These are phyloP conservation scores for Arachis stenosperma DNA, from an alignment of 306 rosid species.

Conservation along the genomic window DNA sequence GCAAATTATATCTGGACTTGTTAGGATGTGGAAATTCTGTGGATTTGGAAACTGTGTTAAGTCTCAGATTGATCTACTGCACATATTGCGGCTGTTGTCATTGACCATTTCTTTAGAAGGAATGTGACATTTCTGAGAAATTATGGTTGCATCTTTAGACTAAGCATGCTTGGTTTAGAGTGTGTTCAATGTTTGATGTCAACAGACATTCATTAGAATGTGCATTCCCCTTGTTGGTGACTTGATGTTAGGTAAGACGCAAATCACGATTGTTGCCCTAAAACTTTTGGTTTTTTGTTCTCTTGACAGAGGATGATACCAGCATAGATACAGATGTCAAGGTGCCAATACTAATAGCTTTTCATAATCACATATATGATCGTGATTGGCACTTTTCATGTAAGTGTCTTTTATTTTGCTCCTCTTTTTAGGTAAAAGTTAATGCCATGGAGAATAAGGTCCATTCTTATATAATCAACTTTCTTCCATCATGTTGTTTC, in stretches of 20 bases:
- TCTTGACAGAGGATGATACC: conserved; percentile 93
- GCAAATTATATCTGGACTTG: neutral
- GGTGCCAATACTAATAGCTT: conserved; percentile 82
- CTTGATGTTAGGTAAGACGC: too few species aligned
- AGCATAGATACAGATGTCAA: conserved; percentile 73
- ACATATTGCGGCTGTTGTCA: neutral
- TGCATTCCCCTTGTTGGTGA: too few species aligned
- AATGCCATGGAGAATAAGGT: conserved; percentile 15
- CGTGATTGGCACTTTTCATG: conserved; percentile 90
- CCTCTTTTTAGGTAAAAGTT: neutral
- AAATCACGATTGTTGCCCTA: neutral
- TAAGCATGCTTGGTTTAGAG: neutral
- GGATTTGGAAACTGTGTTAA: conserved; percentile 16
- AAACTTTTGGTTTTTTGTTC: neutral
- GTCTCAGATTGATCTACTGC: neutral
- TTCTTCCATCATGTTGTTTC: conserved; percentile 10
- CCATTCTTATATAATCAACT: neutral
- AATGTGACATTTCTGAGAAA: conserved; percentile 7
- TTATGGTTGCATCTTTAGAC: neutral
- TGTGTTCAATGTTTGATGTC: neutral
- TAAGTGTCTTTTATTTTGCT: conserved; percentile 45
- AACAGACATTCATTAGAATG: neutral
- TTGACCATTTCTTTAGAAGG: neutral
- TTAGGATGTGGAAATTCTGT: conserved; percentile 3
- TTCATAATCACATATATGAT: conserved; percentile 77